These are phyloP conservation scores for Citrus australasica DNA, from an alignment of 345 rosid species.

Conservation along the genomic window DNA sequence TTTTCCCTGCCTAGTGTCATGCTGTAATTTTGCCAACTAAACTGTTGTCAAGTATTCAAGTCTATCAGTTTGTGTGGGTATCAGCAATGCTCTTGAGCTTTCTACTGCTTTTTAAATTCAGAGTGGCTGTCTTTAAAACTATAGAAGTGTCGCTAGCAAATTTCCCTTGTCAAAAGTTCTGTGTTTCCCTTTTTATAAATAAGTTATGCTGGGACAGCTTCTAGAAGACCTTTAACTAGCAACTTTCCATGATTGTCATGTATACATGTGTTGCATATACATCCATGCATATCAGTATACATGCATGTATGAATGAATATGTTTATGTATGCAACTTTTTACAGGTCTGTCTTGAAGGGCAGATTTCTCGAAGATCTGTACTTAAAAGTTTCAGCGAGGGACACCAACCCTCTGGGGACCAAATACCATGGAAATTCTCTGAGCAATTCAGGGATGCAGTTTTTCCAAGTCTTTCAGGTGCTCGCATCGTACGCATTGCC, in stretches of 20 bases:
- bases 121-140: background rate
- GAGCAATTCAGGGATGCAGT: slow-evolving; percentile 78
- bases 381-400: slow-evolving; percentile 68
- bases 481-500: slow-evolving; percentile 96
- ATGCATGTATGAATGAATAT: background rate
- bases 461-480: slow-evolving; percentile 94
- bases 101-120: background rate
- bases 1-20: background rate
- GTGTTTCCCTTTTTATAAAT: background rate
- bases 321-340: background rate
- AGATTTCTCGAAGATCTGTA: slow-evolving; percentile 82
- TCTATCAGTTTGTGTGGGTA: background rate
- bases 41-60: background rate
- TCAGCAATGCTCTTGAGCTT: background rate
- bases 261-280: background rate
- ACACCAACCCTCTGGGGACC: slow-evolving; percentile 93
- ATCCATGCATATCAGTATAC: background rate
- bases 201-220: background rate
- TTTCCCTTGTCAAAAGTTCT: background rate
- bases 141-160: background rate
- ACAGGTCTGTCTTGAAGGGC: slow-evolving; percentile 91
- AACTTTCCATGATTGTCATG: background rate
- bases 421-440: slow-evolving; percentile 97
- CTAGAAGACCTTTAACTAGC: background rate
- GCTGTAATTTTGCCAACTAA: background rate